Evolutionary conservation across 2,329 filamentous ascomycete genomes (phyloP), one percentile per base, ranked within the genome.

Genomic region (Hymenoscyphus albidus): DNA sequence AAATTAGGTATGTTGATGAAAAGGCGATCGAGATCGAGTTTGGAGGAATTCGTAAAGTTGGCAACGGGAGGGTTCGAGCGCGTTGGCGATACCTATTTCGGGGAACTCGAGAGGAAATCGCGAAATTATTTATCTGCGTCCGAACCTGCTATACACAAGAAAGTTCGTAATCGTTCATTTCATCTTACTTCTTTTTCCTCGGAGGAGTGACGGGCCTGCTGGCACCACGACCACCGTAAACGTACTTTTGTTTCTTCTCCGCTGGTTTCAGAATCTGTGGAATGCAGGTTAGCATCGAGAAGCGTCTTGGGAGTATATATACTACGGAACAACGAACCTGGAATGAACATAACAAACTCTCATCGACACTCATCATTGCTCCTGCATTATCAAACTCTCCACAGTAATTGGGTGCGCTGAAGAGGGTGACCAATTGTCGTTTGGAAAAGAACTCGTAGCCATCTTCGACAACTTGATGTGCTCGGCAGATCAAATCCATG

Each of bases 201-300:
- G 87, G 85, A 83, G 87, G 83, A 85, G 86, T 88, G 80, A 85
- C 82, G 79, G 86, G 85, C 82, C 83, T 85, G 82, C 85, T 83
- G 81, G 85, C 84, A 81, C 85, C 88, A 80, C 89, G 84, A 82
- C 85, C 84, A 82, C 83, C 84, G 82, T 88, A 85, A 78, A 96
- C 93, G 85, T 96, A 98, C 93, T 98, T 98, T 92, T 97, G 94
- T 89, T 99, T 99, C 89, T 99, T 99, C 87, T 99, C 95, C 80
- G 95, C 95, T 76, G 95, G 95, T 85, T 98, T 99, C 83, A 99
- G 85, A 78, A 99, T 98, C 92, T 96, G 57, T 42, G 65, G n/a
- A 64, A 76, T 67, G 75, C 64, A 44, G 59, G 42, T 61, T 12
- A 48, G 64, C 56, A 42, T 40, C 51, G 38, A 16, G 39, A 13